Evolutionary conservation across 2,329 filamentous ascomycete species (phyloP), one percentile per base, ranked within the genome.

Genomic region (Arthrinium puccinioides): DNA sequence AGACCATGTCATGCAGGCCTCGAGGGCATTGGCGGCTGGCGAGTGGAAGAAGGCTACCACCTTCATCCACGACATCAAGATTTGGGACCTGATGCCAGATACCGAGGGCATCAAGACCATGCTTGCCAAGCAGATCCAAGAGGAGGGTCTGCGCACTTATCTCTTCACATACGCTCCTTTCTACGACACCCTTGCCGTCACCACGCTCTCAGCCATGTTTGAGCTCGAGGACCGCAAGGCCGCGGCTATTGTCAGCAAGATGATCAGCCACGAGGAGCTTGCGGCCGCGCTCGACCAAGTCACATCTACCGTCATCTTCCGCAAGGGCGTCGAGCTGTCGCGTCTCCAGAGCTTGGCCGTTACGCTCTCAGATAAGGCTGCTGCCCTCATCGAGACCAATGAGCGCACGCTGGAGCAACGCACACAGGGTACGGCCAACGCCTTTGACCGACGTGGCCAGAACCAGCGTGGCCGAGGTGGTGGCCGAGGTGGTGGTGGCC

Each of bases 111-210:
- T 97, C 73, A 97, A 97, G 80, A 66, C 76, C 37, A 96, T 98
- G 92, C 85, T 98, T 44, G 87, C 89, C 38, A 88, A 87, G 61
- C 92, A 98, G 72, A 95, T 97, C 58, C 94, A 98, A 64, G 92
- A 98, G 64, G 92, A 98, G 70, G 92, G 94, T 52, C 81, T 98
- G 37, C 82, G 92, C 53, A 98, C 92, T 38, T 98, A 97, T 63
- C 87, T 98, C 52, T 98, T 98, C 76, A 98, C 92, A 39, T 98
- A 98, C 65, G 92, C 94, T 25, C 92, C 92, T 37, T 98, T 94
- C 76, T 98, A 98, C 72, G 92, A 98, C 68, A 97, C 92, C 16
- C 79, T 98, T 42, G 83, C 88, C 43, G 75, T 96, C 51, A 73
- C 78, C 49, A 94, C 89, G 18, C 76, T 98, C 43, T 83, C 87